Base-by-base conservation (phyloP, 2,329 filamentous ascomycete genomes). In the Pseudofabraea citricarpa region DNA sequence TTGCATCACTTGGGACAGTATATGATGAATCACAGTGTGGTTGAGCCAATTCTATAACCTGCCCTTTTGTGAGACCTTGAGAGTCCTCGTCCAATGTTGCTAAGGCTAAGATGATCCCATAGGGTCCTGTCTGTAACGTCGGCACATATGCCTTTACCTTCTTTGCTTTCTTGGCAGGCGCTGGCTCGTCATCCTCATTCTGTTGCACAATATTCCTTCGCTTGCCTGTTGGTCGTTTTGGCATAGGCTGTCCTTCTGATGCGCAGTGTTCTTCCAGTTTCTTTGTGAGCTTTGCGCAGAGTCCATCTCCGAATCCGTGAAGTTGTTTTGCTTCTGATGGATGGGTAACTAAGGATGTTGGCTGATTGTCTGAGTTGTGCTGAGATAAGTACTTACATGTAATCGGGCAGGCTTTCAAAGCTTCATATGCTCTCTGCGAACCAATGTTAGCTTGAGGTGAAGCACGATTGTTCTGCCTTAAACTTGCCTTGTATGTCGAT, bases 11-110 rank as follows among this genome's bases (percentile, higher is more conserved):
- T 0, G 85, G 82, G 0, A 76, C 79, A 0, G 76, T 83, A 55
- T 89, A 90, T 0, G 85, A 90, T 2, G 82, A 67, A 57, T 90
- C 85, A 55, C 83, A 88, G 59, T 86, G 72, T 6, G 77, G 77
- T 55, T 91, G 84, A 1, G 86, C 85, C 10, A 74, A 67, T 46
- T 82, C 79, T 36, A 90, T 83, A 3, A 90, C 64, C 44, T 86
- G 75, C 6, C 71, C 59, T 59, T 90, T 91, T 8, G 80, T 78
- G 64, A 91, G 66, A 3, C 82, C 79, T 31, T 68, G 62, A 1
- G 68, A 63, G 38, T 77, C 70, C 49, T 82, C 75, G 7, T 77
- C 71, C 3, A 81, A 61, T 0, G 72, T 75, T 2, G 81, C 73
- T 10, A 93, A 71, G 0, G 77, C 85, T 23, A 89, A 56, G 2